Evolutionary conservation across 306 rosid species (phyloP).

Genomic region (Rosa chinensis): DNA sequence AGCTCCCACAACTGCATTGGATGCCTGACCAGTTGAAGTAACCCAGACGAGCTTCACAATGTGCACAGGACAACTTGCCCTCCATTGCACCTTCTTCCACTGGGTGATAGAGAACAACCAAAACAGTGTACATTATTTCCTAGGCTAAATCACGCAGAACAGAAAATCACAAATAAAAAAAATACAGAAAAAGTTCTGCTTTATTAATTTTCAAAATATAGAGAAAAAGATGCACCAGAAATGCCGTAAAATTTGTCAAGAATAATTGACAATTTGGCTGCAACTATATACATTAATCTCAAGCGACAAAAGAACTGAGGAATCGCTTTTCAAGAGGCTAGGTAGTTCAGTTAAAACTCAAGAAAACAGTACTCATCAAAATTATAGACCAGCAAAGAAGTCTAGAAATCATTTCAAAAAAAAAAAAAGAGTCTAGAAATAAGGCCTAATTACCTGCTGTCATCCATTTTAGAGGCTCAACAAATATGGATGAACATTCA

Average conservation of each 20-base stretch:
- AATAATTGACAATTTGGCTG: not conserved
- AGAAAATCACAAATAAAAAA: not conserved
- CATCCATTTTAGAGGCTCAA: slow-evolving; percentile 97
- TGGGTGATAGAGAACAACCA: slow-evolving; percentile 40
- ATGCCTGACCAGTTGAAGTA: slow-evolving; percentile 91
- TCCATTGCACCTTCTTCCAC: slow-evolving; percentile 95
- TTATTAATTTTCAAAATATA: not conserved
- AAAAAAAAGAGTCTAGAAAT: not conserved
- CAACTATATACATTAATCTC: not conserved
- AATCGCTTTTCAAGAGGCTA: not conserved
- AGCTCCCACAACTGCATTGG: slow-evolving; percentile 97
- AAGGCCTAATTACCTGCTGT: slow-evolving; percentile 57
- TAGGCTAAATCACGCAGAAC: slow-evolving; percentile 1
- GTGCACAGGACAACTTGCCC: slow-evolving; percentile 84
- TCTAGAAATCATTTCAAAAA: too few relatives aligned
- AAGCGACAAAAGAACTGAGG: not conserved
- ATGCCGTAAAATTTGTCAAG: not conserved
- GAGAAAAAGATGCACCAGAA: not conserved
- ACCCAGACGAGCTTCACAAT: slow-evolving; percentile 93
- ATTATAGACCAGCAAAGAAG: not conserved
- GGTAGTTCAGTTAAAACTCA: not conserved
- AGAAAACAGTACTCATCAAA: not conserved
- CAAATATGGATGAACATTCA: slow-evolving; percentile 87
- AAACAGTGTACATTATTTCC: slow-evolving; percentile 11
- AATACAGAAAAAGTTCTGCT: not conserved